Percentiles rank a stretch among this genome's conserved stretches.
phyloP scores from a whole-genome alignment of 345 rosid genomes.

The Anastatica hierochuntica region DNA sequence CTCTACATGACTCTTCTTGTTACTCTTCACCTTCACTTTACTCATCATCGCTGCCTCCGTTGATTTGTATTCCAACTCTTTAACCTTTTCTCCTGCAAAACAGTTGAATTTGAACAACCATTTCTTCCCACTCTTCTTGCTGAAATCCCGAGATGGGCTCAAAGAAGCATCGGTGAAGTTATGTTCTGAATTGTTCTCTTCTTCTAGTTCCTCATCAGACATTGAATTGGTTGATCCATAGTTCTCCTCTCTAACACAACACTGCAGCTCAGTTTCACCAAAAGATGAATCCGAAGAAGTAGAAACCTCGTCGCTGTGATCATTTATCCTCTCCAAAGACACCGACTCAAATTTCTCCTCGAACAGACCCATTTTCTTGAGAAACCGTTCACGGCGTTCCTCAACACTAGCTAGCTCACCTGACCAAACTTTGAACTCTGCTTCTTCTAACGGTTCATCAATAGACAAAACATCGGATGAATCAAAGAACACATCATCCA shows the following conservation, averaged over 20 bases:
- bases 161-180: not conserved
- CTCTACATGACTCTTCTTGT: conserved; percentile 59
- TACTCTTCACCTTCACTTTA: conserved; percentile 49
- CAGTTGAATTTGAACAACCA: conserved; percentile 40
- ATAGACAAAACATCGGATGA: conserved; percentile 46
- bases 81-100: conserved; percentile 13
- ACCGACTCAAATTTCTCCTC: conserved; percentile 2
- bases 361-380: conserved; percentile 40
- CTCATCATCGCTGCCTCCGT: conserved; percentile 11
- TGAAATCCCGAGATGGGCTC: conserved; percentile 9
- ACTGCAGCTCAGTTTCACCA: conserved; percentile 20
- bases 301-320: conserved; percentile 39
- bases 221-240: conserved; percentile 33
- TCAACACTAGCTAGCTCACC: conserved; percentile 50
- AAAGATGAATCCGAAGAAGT: conserved; percentile 24
- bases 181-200: conserved; percentile 8
- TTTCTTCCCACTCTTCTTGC: conserved; percentile 29
- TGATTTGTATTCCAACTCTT: conserved; percentile 1
- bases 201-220: conserved; percentile 40
- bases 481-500: conserved; percentile 64
- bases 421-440: conserved; percentile 46
- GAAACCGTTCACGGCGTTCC: conserved; percentile 50
- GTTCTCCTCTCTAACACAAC: conserved; percentile 33
- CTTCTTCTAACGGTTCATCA: too few relatives aligned
- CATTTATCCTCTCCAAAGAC: conserved; percentile 36